Percentiles rank a stretch among this genome's conserved stretches.
Evolutionary conservation across 2,329 filamentous ascomycete species (phyloP).

Genomic region (Cadophora luteo-olivacea): DNA sequence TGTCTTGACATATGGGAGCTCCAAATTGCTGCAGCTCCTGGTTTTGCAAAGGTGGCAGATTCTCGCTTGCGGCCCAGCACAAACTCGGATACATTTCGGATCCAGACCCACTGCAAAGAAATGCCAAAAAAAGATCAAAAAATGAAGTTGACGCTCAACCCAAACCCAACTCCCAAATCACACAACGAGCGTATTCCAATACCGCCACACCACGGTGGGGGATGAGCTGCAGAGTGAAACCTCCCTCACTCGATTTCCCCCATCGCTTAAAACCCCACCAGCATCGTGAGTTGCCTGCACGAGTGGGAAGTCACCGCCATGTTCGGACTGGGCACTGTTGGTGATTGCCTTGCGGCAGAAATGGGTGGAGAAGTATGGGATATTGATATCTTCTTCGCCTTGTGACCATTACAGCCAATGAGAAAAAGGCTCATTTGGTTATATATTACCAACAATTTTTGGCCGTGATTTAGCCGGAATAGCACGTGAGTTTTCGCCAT

Average conservation of each 20-base stretch:
- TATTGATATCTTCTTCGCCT: constrained; percentile 60
- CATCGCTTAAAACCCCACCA: constrained; percentile 70
- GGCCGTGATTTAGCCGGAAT: background rate
- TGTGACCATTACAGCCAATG: constrained; percentile 68
- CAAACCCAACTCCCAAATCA: constrained; percentile 56
- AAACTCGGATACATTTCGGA: background rate
- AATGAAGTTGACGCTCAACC: constrained; percentile 42
- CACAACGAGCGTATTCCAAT: constrained; percentile 69
- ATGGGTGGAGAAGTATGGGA: constrained; percentile 58
- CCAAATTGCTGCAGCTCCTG: no score
- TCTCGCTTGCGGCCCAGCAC: no score
- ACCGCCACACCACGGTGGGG: constrained; percentile 73
- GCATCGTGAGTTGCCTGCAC: constrained; percentile 71
- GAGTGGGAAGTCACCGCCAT: constrained; percentile 70
- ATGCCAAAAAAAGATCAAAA: constrained; percentile 31
- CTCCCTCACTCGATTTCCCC: constrained; percentile 73
- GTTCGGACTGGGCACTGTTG: constrained; percentile 72
- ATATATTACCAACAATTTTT: constrained; percentile 18
- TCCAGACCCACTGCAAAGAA: background rate
- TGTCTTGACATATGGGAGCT: no score
- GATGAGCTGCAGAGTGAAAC: constrained; percentile 75
- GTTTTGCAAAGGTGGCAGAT: no score
- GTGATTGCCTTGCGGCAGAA: constrained; percentile 37
- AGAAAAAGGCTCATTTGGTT: constrained; percentile 29
- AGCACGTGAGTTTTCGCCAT: background rate